Base-by-base conservation (phyloP, 495 filamentous ascomycete species). In the Elasticomyces elasticus region DNA sequence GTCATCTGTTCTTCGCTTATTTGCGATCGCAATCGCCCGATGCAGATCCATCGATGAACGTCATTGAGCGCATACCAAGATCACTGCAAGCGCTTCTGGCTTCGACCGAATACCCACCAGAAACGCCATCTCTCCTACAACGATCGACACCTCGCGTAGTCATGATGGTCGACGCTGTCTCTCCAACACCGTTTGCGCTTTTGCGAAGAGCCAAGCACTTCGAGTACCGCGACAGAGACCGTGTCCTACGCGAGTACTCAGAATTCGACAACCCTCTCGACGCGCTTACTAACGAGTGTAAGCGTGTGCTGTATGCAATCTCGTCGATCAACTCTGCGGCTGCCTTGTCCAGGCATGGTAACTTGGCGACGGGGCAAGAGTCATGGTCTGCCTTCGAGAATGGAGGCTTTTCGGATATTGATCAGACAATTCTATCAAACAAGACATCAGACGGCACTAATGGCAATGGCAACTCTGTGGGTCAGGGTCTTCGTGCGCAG, bases 301-400 rank as follows among this genome's bases (percentile, higher is more conserved):
- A 83, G 55, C 81, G 92, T 64, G 92, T 98, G 43, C 74, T 98
- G 58, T 84, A 81, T 64, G 85, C 82, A 47, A 91, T 98, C 54
- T 89, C 92, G 17, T 84, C 85, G 1, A 82, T 82, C 20, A 96
- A 96, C 60, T 86, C 94, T 65, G 91, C 87, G 1, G 58, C 46
- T 24, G 74, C 59, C 75, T 78, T 17, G 84, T 62, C 59, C 26
- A 25, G 54, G 24, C 42, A 58, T 23, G 42, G 55, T 9, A 51
- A 53, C 19, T 17, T 51, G 1, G 27, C 31, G 20, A 78, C 51
- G 80, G 85, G 1, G 82, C 90, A 95, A 69, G 85, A 89, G 24
- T 89, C 88, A 5, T 98, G 92, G 92, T 96, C 92, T 27, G 79
- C 87, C 45, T 98, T 98, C 62, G 87, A 96, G 64, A 92, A 97